phyloP scores from a whole-genome alignment of 768 basidiomycete species.

The Pleurotus tuber-regium region DNA sequence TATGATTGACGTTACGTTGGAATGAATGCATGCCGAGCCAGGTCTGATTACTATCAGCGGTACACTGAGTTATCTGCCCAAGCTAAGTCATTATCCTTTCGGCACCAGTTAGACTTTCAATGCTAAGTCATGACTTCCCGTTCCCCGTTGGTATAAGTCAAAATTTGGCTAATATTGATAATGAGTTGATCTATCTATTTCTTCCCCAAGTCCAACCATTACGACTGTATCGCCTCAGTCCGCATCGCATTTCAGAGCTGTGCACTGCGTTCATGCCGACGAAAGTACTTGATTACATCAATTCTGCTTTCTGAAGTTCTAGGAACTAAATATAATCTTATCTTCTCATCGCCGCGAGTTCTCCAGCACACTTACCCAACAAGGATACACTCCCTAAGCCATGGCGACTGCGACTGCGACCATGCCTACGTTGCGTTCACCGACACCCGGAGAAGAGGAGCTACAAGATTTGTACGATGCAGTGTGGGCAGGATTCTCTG shows the following conservation, averaged over 20 bases:
- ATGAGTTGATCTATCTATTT: no score
- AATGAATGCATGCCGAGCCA: no score
- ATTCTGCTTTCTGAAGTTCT: not conserved
- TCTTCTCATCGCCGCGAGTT: not conserved
- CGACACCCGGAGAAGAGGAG: conserved; percentile 62
- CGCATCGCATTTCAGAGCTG: not conserved
- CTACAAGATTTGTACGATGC: conserved; percentile 74
- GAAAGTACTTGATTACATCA: not conserved
- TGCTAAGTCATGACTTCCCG: no score
- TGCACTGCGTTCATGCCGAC: conserved; percentile 1
- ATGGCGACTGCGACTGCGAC: not conserved
- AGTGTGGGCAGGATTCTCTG: conserved; percentile 66
- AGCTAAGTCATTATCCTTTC: no score
- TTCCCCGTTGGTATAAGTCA: no score
- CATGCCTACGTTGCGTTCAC: not conserved
- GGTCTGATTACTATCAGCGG: no score
- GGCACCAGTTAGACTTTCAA: no score
- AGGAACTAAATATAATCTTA: not conserved
- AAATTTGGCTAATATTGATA: no score
- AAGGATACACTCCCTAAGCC: not conserved
- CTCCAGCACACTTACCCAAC: no score
- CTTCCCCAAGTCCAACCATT: no score
- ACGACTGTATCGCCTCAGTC: not conserved
- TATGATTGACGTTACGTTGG: no score
- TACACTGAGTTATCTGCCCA: no score